These are phyloP conservation scores for Phanerochaete sordida DNA, from an alignment of 768 basidiomycete genomes.

Conservation along the genomic window DNA sequence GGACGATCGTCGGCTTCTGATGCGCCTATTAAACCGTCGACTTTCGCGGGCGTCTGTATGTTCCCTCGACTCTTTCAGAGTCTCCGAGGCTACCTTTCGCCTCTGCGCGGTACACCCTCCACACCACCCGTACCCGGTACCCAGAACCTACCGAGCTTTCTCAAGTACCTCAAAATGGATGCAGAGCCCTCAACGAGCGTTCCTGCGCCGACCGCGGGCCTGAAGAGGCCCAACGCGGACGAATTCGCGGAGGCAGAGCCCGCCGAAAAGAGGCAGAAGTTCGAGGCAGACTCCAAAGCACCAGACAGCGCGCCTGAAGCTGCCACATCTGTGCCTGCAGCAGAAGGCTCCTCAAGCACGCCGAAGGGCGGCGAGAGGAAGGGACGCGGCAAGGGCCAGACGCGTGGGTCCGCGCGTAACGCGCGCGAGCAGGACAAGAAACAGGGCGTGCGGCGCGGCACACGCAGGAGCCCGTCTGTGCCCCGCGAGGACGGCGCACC, in stretches of 20 bases:
- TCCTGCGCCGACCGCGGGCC: not conserved
- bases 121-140: not conserved
- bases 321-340: not conserved
- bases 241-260: not conserved
- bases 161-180: not conserved
- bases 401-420: not conserved
- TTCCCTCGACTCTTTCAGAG: not conserved
- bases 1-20: not conserved
- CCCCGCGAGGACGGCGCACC: slow-evolving; percentile 11
- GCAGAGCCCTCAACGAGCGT: not conserved
- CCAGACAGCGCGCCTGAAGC: not conserved
- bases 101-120: not conserved
- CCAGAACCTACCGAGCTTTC: not conserved
- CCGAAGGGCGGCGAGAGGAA: not conserved
- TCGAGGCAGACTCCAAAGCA: not conserved
- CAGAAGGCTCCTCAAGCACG: not conserved
- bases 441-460: not conserved
- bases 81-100: not conserved
- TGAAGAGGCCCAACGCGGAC: not conserved
- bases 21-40: not conserved
- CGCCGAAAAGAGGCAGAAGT: not conserved
- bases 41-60: not conserved
- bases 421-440: not conserved
- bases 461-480: not conserved
- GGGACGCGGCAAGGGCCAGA: not conserved